Conservation (phyloP, 1,284 basidiomycete genomes). For the Naganishia cerealis region DNA sequence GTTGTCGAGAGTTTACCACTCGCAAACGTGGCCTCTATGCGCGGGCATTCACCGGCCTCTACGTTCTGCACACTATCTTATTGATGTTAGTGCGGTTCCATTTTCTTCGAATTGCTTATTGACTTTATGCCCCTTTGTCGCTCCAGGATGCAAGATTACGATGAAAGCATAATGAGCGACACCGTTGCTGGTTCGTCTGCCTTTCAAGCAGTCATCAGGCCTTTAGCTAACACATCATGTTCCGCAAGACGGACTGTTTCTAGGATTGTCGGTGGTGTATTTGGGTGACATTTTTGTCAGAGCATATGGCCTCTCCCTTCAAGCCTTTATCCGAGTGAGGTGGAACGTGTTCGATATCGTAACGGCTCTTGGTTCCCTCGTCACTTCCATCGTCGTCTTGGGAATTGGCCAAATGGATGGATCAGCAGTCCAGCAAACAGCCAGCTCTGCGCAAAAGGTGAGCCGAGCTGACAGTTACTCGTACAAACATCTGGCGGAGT, state of each 20-base stretch:
- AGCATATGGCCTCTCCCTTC: slow-evolving; percentile 79
- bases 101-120: not conserved
- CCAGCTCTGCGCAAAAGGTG: slow-evolving; percentile 48
- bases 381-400: slow-evolving; percentile 76
- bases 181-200: slow-evolving; percentile 65
- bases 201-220: not conserved
- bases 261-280: slow-evolving; percentile 73
- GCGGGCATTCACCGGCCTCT: slow-evolving; percentile 74
- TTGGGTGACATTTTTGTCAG: slow-evolving; percentile 75
- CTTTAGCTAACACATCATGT: not conserved
- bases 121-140: slow-evolving; percentile 32
- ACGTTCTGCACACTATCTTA: slow-evolving; percentile 78
- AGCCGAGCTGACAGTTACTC: not conserved
- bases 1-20: slow-evolving; percentile 90
- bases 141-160: slow-evolving; percentile 75
- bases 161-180: slow-evolving; percentile 61
- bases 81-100: slow-evolving; percentile 67
- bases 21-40: slow-evolving; percentile 95
- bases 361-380: slow-evolving; percentile 77
- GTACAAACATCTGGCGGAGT: not conserved
- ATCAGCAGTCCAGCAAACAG: slow-evolving; percentile 51
- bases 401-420: slow-evolving; percentile 46
- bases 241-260: slow-evolving; percentile 70
- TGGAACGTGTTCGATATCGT: slow-evolving; percentile 91
- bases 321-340: slow-evolving; percentile 78